Base-by-base conservation (phyloP, 129 eudicot species). In the Dittrichia graveolens region DNA sequence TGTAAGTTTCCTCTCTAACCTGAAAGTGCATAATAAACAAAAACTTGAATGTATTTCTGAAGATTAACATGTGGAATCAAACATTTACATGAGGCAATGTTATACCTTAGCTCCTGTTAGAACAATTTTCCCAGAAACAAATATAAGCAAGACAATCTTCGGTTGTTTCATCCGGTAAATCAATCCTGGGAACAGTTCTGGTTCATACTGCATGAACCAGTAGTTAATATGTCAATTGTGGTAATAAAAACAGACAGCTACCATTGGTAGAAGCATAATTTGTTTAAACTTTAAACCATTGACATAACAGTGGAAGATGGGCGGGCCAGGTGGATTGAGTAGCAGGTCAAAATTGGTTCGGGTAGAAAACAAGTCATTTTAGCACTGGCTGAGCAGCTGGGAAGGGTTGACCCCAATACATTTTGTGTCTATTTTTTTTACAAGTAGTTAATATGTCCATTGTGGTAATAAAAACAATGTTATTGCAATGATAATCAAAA, bases 141-240 rank as follows among this genome's bases (percentile, higher is more conserved):
- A 91, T 34, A 91, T 91, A 48, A 91, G 97, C 73, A 91, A 76
- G 46, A 91, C 97, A 18, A 91, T 86, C 73, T 91, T 87, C 1
- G 97, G 97, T 47, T 91, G 95, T 65, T 87, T 91, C 97, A 91
- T 91, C 12, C 97, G 86, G 77, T 91, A 91, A 16, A 91, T 91
- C 68, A 91, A 74, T 35, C 97, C 95, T 8, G 97, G 97, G 61
- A 91, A 91, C n/a, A 91, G 71, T 72, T 91, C 95, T 31, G 95
- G 97, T 72, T 91, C 97, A 79, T 91, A 91, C 92, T 91, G 80
- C 37, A 81, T 34, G 66, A 72, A 72, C 55, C n/a, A n/a, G n/a
- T n/a, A n/a, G n/a, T n/a, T n/a, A n/a, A n/a, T n/a, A n/a, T n/a
- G n/a, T n/a, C n/a, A n/a, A n/a, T n/a, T n/a, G n/a, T n/a, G n/a